phyloP scores from a whole-genome alignment of 257 asterid genomes.

The Cruciata laevipes region DNA sequence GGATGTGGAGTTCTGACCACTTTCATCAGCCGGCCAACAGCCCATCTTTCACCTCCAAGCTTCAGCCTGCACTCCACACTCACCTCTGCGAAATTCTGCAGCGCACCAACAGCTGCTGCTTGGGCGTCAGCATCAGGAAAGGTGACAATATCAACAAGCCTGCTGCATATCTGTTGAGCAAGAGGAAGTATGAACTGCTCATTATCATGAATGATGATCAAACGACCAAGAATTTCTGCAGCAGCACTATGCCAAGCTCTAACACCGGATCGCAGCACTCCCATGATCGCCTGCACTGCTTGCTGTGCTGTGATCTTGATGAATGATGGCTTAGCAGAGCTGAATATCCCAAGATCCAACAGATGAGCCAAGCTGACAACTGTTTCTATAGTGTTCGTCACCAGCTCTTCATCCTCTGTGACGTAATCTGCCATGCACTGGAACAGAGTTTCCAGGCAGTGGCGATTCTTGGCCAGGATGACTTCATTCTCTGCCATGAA shows the following conservation, averaged over 20 bases:
- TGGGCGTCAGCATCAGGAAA: conserved; percentile 82
- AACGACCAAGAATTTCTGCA: conserved; percentile 84
- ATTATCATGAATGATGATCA: conserved; percentile 88
- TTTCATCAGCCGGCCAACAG: conserved; percentile 77
- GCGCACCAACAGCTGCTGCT: conserved; percentile 93
- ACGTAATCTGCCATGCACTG: conserved; percentile 85
- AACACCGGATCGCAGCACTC: conserved; percentile 80
- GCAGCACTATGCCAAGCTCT: conserved; percentile 96
- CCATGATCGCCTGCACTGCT: conserved; percentile 86
- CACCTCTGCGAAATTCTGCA: conserved; percentile 82
- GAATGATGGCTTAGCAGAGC: conserved; percentile 79
- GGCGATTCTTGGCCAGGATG: conserved; percentile 91
- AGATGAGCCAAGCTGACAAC: conserved; percentile 83
- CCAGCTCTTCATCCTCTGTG: conserved; percentile 98
- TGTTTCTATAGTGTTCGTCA: conserved; percentile 80
- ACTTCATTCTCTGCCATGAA: conserved; percentile 97
- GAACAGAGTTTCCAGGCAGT: conserved; percentile 84
- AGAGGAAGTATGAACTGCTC: conserved; percentile 81
- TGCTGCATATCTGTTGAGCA: conserved; percentile 74
- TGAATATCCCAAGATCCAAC: conserved; percentile 84
- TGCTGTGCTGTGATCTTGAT: conserved; percentile 79
- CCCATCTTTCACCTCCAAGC: conserved; percentile 96
- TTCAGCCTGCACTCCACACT: conserved; percentile 88
- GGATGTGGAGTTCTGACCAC: conserved; percentile 83
- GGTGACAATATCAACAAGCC: conserved; percentile 86